Base-by-base conservation (phyloP, 805 yeast species). In the Saccharomyces kudriavzevii region DNA sequence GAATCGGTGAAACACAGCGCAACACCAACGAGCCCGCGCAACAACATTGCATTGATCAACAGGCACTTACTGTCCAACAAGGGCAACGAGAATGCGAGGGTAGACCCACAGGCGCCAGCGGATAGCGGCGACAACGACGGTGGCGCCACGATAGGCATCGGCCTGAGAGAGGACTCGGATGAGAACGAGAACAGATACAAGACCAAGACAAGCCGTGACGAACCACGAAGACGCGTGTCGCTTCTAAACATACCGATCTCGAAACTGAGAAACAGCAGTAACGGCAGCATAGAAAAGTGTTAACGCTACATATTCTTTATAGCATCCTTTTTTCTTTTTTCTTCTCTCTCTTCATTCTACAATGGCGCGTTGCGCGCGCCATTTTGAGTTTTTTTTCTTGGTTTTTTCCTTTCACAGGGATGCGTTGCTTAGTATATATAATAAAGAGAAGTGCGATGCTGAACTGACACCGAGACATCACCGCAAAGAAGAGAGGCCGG, bases 191-290 rank as follows among this genome's bases (percentile, higher is more conserved):
- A 35, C 22, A 11, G 17, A 9, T 17, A 48, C 13, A 10, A 29
- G 53, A 22, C 28, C 40, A 28, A 66, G 51, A 48, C 60, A 40
- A 50, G 50, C 24, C 25, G 45, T 8, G 31, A 47, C 24, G 30
- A 30, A 10, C 45, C 56, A 17, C 53, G 60, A 45, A 58, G 62
- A 24, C 57, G 59, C 35, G 47, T 65, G 6, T 60, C 71, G 8
- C 51, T 68, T 11, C 52, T 64, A 28, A 64, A 61, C 53, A 65
- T 60, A 54, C 71, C 65, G 50, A 64, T 60, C 45, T 58, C 70
- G 27, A 68, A 59, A 54, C 53, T 65, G 35, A 60, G 70, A 50
- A 52, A 48, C 17, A 26, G 24, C 20, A 54, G 20, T 14, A 30
- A 22, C 26, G 47, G n/a, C n/a, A 52, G 22, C 40, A 27, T 22